Conservation (phyloP, 495 filamentous ascomycete genomes). For the Rostrohypoxylon terebratum region DNA sequence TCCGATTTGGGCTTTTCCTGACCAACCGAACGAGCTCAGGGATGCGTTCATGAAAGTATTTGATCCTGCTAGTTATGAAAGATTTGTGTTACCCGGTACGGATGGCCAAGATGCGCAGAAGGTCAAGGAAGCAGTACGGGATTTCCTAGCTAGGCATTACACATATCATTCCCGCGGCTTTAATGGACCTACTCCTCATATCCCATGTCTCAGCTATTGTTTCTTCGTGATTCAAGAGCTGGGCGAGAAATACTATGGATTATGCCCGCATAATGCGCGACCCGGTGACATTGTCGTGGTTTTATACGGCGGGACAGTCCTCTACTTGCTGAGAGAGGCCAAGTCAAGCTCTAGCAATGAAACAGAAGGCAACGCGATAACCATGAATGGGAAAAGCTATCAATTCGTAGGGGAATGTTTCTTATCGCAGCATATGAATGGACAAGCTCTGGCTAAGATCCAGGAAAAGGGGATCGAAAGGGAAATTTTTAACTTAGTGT, state of each 20-base stretch:
- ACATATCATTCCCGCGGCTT: neutral
- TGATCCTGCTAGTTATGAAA: neutral
- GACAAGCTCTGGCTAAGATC: neutral
- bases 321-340: neutral
- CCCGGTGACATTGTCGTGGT: neutral
- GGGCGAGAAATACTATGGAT: neutral
- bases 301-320: neutral
- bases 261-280: conserved; percentile 4
- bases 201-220: neutral
- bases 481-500: neutral
- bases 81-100: neutral
- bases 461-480: neutral
- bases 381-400: neutral
- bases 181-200: neutral
- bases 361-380: neutral
- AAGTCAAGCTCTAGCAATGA: no score
- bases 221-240: conserved; percentile 2
- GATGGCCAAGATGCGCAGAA: neutral
- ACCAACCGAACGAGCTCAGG: neutral
- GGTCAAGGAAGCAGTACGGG: neutral
- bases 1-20: neutral
- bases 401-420: conserved; percentile 7
- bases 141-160: neutral
- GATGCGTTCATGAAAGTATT: neutral
- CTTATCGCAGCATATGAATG: neutral